These are phyloP conservation scores for Plasmodium coatneyi DNA, from an alignment of 169 alveolate genomes.

Conservation along the genomic window DNA sequence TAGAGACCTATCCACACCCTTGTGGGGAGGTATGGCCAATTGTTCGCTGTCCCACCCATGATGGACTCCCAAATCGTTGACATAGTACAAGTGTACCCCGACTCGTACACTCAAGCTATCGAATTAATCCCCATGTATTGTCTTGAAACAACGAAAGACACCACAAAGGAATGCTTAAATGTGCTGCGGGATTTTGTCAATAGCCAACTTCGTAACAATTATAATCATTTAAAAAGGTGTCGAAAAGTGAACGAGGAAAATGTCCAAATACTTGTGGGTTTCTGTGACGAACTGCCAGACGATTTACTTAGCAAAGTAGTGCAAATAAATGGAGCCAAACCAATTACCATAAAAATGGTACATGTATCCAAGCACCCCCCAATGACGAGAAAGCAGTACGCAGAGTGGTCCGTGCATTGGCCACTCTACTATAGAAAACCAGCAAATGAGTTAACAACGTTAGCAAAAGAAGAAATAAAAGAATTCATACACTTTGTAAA, in stretches of 20 bases:
- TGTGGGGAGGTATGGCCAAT: not conserved
- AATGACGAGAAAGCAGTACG: slow-evolving; percentile 79
- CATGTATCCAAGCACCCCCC: slow-evolving; percentile 86
- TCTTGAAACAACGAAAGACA: slow-evolving; percentile 34
- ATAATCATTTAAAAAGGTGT: slow-evolving; percentile 70
- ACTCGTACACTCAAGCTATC: not conserved
- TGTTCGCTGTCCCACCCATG: not conserved
- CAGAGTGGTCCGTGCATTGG: slow-evolving; percentile 85
- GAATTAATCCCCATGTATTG: slow-evolving; percentile 45
- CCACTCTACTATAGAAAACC: slow-evolving; percentile 87
- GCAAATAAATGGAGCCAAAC: slow-evolving; percentile 15
- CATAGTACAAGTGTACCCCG: slow-evolving; percentile 43
- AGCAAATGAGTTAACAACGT: slow-evolving; percentile 76
- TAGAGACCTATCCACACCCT: not conserved
- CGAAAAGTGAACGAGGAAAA: not conserved
- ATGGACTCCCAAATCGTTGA: slow-evolving; percentile 32
- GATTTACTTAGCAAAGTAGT: slow-evolving; percentile 5
- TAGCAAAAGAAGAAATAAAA: slow-evolving; percentile 75
- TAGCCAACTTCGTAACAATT: slow-evolving; percentile 23
- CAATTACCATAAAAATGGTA: slow-evolving; percentile 15
- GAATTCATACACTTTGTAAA: slow-evolving; percentile 38
- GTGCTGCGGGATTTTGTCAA: slow-evolving; percentile 38
- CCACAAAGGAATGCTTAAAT: slow-evolving; percentile 42
- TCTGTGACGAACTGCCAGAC: slow-evolving; percentile 19
- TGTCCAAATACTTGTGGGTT: slow-evolving; percentile 49